Base-by-base conservation (phyloP, 192 early-diverging fungal species). In the Backusella sp. region DNA sequence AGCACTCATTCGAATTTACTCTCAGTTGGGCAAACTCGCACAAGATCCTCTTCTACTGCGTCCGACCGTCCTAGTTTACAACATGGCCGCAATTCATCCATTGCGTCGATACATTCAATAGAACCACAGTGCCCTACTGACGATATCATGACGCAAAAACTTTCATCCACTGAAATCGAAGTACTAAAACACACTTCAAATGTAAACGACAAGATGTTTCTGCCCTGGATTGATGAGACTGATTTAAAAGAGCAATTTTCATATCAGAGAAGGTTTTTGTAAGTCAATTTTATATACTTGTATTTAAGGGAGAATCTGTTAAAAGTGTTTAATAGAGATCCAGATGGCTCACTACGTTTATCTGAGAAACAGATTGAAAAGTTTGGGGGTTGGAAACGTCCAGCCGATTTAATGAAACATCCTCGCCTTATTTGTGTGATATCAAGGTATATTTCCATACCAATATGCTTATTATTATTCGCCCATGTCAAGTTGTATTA, bases 371-470 rank as follows among this genome's bases (percentile, higher is more conserved):
- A 98, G 77, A 86, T 75, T 59, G 83, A 79, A 8, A 88, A 88
- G 66, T 94, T 96, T 81, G 90, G 86, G 66, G 86, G 84, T 17
- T 98, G 96, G 96, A 93, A 90, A 77, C 89, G 96, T 12, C 92
- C 94, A 8, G 85, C 86, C 15, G 87, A 94, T 73, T 83, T 96
- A 15, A 92, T 92, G 89, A 77, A 79, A 30, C 79, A 83, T 15
- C 93, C 94, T 0, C 83, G 78, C 46, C 88, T 98, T 78, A 90
- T 97, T 73, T 81, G 83, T 23, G 73, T 87, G 34, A 85, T 91
- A 36, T 94, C 93, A 8, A 82, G 81, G 81, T 78, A 78, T 17
- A 3, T 17, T 17, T 17, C 6, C 42, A 44, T 44, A 44, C 17
- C 23, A 12, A 14, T 26, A 28, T 36, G 17, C 7, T 28, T 26